phyloP scores from a whole-genome alignment of 352 stramenopile species.

The Phytophthora pluvialis region DNA sequence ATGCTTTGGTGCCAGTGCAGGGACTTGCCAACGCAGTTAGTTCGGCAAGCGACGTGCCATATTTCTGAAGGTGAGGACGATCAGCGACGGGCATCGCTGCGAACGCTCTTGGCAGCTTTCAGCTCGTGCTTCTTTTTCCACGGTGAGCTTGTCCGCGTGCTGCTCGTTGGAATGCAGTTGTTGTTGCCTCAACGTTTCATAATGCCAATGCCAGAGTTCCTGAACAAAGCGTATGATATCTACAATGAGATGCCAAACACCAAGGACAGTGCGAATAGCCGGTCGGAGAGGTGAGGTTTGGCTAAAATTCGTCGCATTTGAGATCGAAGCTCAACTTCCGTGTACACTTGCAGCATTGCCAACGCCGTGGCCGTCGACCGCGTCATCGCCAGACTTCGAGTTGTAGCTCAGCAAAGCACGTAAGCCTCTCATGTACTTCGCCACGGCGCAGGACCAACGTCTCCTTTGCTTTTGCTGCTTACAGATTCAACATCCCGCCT shows the following conservation, averaged over 20 bases:
- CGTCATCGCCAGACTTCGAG: slow-evolving; percentile 52
- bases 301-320: neutral
- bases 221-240: slow-evolving; percentile 53
- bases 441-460: neutral
- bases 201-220: slow-evolving; percentile 43
- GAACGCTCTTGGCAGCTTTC: slow-evolving; percentile 47
- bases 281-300: slow-evolving; percentile 48
- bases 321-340: neutral
- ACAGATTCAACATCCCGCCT: slow-evolving; percentile 53
- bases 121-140: slow-evolving; percentile 59
- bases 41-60: slow-evolving; percentile 53
- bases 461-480: neutral
- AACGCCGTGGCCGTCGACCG: slow-evolving; percentile 55
- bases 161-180: too few relatives aligned
- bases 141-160: slow-evolving; percentile 25
- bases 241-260: slow-evolving; percentile 49
- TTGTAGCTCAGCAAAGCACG: slow-evolving; percentile 57
- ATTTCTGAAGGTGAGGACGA: slow-evolving; percentile 44
- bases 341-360: slow-evolving; percentile 37
- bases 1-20: slow-evolving; percentile 64
- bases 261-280: slow-evolving; percentile 34
- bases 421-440: slow-evolving; percentile 14
- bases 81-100: slow-evolving; percentile 30
- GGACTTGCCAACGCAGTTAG: slow-evolving; percentile 49
- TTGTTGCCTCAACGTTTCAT: slow-evolving; percentile 1